Conservation (phyloP, 805 yeast genomes). For the Candida tammaniensis region DNA sequence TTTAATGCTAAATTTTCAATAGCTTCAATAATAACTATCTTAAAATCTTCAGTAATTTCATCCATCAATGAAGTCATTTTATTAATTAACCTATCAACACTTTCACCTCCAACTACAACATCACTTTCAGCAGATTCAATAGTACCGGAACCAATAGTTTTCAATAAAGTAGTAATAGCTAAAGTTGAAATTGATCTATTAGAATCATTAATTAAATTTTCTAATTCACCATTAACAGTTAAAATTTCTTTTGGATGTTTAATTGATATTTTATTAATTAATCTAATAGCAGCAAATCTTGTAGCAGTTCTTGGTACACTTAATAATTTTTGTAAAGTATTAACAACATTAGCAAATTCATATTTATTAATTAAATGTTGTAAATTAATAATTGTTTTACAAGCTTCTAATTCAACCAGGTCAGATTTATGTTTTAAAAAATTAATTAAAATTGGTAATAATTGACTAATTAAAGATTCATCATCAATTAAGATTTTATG, state of each 20-base stretch:
- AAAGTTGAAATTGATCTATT: slow-evolving; percentile 93
- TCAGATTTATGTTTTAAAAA: slow-evolving; percentile 82
- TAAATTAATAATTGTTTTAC: slow-evolving; percentile 62
- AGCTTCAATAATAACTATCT: slow-evolving; percentile 92
- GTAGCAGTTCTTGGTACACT: slow-evolving; percentile 88
- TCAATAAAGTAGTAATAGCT: slow-evolving; percentile 92
- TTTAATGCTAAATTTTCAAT: slow-evolving; percentile 86
- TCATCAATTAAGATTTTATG: slow-evolving; percentile 73
- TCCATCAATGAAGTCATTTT: slow-evolving; percentile 86
- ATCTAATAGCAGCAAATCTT: slow-evolving; percentile 90
- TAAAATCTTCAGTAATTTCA: slow-evolving; percentile 94
- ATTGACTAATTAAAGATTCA: slow-evolving; percentile 53
- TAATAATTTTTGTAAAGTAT: slow-evolving; percentile 71
- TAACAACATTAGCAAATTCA: slow-evolving; percentile 67
- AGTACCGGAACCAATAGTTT: slow-evolving; percentile 80
- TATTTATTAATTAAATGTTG: slow-evolving; percentile 57
- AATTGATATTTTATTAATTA: slow-evolving; percentile 81
- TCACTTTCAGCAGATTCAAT: slow-evolving; percentile 20
- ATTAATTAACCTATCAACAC: slow-evolving; percentile 81
- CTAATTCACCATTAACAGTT: slow-evolving; percentile 81
- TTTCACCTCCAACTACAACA: slow-evolving; percentile 47
- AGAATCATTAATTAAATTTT: slow-evolving; percentile 79
- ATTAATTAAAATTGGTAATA: slow-evolving; percentile 62
- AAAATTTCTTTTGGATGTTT: slow-evolving; percentile 75
- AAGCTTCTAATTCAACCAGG: slow-evolving; percentile 89